Evolutionary conservation across 2,329 filamentous ascomycete species (phyloP).

Genomic region (Hypoxylon sp.): DNA sequence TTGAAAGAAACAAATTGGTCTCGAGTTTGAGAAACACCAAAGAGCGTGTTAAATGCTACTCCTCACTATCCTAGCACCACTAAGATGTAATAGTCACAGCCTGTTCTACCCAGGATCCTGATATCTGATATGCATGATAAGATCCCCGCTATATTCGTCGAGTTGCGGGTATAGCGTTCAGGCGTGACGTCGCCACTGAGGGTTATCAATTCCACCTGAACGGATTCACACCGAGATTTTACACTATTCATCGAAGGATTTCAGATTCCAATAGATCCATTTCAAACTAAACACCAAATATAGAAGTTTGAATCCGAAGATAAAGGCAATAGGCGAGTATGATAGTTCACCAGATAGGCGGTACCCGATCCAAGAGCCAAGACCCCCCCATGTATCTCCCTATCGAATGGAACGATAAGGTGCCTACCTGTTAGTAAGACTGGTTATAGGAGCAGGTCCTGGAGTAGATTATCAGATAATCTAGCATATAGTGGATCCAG

Average conservation of each 20-base stretch:
- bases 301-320: neutral
- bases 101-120: slow-evolving; percentile 10
- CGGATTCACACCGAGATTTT: slow-evolving; percentile 1
- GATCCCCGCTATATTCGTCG: slow-evolving; percentile 31
- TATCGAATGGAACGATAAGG: slow-evolving; percentile 31
- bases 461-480: slow-evolving; percentile 38
- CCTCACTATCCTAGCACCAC: slow-evolving; percentile 21
- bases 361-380: slow-evolving; percentile 23
- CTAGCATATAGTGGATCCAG: slow-evolving; percentile 30
- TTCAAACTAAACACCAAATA: neutral
- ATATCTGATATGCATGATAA: slow-evolving; percentile 38
- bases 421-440: no score
- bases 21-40: slow-evolving; percentile 5
- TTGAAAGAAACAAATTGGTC: neutral
- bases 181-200: slow-evolving; percentile 20
- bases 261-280: neutral
- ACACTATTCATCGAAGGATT: neutral
- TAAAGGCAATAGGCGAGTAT: neutral
- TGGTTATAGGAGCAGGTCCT: slow-evolving; percentile 16
- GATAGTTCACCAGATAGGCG: slow-evolving; percentile 25
- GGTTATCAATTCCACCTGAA: slow-evolving; percentile 13
- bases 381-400: slow-evolving; percentile 1
- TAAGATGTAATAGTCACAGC: slow-evolving; percentile 12
- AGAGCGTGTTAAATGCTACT: slow-evolving; percentile 29
- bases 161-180: slow-evolving; percentile 9